Evolutionary conservation across 257 asterid species (phyloP).

Genomic region (Forsythia suspensa): DNA sequence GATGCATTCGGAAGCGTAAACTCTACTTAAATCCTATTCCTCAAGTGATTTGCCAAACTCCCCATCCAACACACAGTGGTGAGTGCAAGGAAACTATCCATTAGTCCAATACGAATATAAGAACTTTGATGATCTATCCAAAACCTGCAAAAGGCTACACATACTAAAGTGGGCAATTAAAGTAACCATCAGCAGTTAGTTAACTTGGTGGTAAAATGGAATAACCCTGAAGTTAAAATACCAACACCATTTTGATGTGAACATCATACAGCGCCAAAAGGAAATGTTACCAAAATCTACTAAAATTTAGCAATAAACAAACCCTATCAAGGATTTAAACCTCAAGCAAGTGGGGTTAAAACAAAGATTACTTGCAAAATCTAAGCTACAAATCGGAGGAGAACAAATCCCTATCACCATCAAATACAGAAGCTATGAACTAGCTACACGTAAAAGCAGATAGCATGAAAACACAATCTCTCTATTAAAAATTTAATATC

Average conservation of each 20-base stretch:
- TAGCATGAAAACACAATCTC: background rate
- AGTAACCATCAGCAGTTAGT: background rate
- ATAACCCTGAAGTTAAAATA: background rate
- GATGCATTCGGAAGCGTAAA: background rate
- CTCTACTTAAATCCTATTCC: background rate
- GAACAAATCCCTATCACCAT: background rate
- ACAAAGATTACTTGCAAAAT: background rate
- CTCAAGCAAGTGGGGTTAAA: background rate
- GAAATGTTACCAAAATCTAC: background rate
- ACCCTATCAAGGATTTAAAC: background rate
- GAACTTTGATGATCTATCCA: no score
- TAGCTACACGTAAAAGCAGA: background rate
- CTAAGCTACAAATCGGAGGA: background rate
- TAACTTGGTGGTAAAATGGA: background rate
- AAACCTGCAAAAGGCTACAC: background rate
- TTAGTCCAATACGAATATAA: background rate
- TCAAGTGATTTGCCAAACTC: background rate
- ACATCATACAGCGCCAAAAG: background rate
- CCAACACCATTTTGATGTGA: background rate
- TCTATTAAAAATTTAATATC: background rate
- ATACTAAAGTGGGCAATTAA: background rate
- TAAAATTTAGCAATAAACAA: background rate
- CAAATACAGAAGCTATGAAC: constrained; percentile 7
- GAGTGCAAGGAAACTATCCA: background rate
- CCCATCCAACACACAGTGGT: background rate